phyloP scores from a whole-genome alignment of 768 basidiomycete species.

The Gloeophyllum trabeum region DNA sequence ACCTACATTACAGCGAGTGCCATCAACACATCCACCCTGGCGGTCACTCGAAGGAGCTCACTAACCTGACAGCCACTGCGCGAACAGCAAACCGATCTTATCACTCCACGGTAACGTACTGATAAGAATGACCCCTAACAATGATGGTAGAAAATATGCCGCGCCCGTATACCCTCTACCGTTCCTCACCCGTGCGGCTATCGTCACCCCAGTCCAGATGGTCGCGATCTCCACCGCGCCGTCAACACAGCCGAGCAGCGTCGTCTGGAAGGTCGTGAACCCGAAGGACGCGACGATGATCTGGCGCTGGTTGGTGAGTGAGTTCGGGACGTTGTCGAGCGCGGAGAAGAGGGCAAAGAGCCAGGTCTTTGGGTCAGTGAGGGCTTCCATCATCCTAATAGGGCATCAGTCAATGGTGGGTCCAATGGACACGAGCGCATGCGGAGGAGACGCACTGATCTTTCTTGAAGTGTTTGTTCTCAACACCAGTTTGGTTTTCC shows the following conservation, averaged over 20 bases:
- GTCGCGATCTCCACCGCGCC: constrained; percentile 58
- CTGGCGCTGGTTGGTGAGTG: constrained; percentile 55
- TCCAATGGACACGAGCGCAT: too few relatives aligned
- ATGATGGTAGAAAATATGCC: constrained; percentile 52
- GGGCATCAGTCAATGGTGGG: too few relatives aligned
- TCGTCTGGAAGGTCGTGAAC: constrained; percentile 52
- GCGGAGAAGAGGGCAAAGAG: constrained; percentile 60
- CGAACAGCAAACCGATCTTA: constrained; percentile 53
- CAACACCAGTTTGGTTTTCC: constrained; percentile 73
- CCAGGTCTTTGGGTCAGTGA: constrained; percentile 66
- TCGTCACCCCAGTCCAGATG: constrained; percentile 51
- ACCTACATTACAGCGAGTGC: constrained; percentile 13
- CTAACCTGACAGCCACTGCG: constrained; percentile 40
- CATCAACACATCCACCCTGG: constrained; percentile 9
- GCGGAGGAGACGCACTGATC: too few relatives aligned
- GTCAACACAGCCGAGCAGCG: constrained; percentile 56
- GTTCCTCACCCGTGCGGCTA: constrained; percentile 46
- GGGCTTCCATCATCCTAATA: constrained; percentile 59
- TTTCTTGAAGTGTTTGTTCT: constrained; percentile 73
- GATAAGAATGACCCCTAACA: constrained; percentile 51
- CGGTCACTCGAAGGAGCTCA: constrained; percentile 9
- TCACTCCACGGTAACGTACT: constrained; percentile 55
- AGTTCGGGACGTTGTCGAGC: constrained; percentile 54
- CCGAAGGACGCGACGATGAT: constrained; percentile 62
- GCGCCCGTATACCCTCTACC: constrained; percentile 51